Evolutionary conservation across 1,284 basidiomycete species (phyloP).

Genomic region (Schizophyllum amplum): DNA sequence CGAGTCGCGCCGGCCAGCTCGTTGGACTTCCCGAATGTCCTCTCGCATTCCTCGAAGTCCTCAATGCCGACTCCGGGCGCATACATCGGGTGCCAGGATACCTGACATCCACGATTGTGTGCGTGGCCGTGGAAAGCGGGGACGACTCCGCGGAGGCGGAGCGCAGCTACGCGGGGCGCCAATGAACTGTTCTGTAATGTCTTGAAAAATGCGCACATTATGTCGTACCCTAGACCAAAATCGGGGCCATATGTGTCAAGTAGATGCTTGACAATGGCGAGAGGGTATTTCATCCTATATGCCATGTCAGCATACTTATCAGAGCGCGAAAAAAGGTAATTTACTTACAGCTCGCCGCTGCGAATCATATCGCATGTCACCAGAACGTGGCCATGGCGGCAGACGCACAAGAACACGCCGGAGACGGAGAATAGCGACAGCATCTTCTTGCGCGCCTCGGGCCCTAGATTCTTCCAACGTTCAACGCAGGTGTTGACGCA

Average conservation of each 20-base stretch:
- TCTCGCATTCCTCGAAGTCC: conserved; percentile 18
- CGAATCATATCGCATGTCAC: conserved; percentile 20
- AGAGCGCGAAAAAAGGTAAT: conserved; percentile 11
- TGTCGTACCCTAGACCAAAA: conserved; percentile 22
- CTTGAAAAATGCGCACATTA: conserved; percentile 24
- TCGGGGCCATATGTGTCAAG: conserved; percentile 15
- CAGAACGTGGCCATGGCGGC: conserved; percentile 19
- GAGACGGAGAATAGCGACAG: conserved; percentile 24
- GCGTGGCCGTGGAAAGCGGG: conserved; percentile 17
- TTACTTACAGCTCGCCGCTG: conserved; percentile 22
- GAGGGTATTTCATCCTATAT: conserved; percentile 29
- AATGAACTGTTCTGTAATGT: conserved; percentile 20
- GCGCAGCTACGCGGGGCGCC: conserved; percentile 5
- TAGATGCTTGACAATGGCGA: conserved; percentile 19
- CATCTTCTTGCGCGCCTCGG: conserved; percentile 23
- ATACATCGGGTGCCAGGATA: conserved; percentile 15
- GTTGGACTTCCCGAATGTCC: conserved; percentile 10
- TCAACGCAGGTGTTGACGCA: conserved; percentile 18
- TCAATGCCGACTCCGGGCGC: conserved; percentile 15
- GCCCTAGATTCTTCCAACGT: conserved; percentile 25
- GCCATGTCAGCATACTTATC: conserved; percentile 16
- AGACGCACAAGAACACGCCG: conserved; percentile 24
- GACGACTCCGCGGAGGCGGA: conserved; percentile 7
- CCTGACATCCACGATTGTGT: conserved; percentile 17
- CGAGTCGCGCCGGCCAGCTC: conserved; percentile 12